phyloP scores from a whole-genome alignment of 2,329 filamentous ascomycete genomes.

The Alternaria incomplexa region DNA sequence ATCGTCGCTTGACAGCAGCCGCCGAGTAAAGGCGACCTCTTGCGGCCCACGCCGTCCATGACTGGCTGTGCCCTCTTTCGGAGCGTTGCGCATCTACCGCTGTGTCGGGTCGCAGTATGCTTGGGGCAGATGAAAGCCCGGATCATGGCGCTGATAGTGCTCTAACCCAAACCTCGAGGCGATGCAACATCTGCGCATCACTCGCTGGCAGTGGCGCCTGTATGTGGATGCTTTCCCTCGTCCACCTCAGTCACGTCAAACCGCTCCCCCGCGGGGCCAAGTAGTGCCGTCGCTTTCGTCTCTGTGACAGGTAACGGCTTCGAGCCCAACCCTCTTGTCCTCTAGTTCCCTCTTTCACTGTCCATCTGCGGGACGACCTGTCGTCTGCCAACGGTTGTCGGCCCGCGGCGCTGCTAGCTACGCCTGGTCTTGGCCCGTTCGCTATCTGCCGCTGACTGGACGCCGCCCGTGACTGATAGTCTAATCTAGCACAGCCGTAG shows the following conservation, averaged over 20 bases:
- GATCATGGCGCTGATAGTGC: conserved; percentile 37
- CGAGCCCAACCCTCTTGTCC: conserved; percentile 21
- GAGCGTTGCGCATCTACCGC: conserved; percentile 44
- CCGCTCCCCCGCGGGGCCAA: conserved; percentile 19
- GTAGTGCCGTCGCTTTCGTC: conserved; percentile 22
- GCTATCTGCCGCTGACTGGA: conserved; percentile 35
- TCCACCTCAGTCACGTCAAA: conserved; percentile 13
- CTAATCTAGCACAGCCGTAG: conserved; percentile 31
- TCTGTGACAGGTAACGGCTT: conserved; percentile 47
- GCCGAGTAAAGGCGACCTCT: conserved; percentile 19
- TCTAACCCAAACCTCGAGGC: conserved; percentile 30
- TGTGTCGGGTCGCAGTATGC: conserved; percentile 36
- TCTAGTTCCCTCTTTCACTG: conserved; percentile 20
- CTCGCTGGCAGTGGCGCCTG: conserved; percentile 27
- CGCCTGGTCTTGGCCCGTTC: conserved; percentile 31
- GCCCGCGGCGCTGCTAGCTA: conserved; percentile 40
- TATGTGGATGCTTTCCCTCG: conserved; percentile 19
- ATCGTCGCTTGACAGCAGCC: conserved; percentile 11
- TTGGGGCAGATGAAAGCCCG: conserved; percentile 32
- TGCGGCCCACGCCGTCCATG: conserved; percentile 15
- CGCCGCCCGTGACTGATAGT: conserved; percentile 29
- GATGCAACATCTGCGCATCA: conserved; percentile 36
- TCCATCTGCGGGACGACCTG: conserved; percentile 30
- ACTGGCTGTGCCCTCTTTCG: conserved; percentile 41
- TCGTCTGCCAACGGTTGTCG: conserved; percentile 39